phyloP scores from a whole-genome alignment of 352 stramenopile species.

The Plasmopara muralis region DNA sequence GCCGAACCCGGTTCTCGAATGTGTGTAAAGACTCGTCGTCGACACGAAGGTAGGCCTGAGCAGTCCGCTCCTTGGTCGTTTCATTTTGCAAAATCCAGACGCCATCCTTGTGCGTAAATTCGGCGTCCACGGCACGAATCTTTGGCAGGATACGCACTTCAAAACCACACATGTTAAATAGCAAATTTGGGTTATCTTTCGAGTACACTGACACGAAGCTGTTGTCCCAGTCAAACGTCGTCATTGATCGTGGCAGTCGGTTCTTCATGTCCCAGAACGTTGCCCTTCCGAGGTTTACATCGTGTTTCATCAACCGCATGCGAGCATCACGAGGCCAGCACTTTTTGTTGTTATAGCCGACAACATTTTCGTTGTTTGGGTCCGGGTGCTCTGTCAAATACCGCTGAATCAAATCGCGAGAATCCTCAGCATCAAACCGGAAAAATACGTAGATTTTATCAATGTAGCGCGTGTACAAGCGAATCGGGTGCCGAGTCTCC shows the following conservation, averaged over 20 bases:
- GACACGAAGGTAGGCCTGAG: conserved; percentile 95
- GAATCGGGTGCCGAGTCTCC: conserved; percentile 97
- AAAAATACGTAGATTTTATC: conserved; percentile 99
- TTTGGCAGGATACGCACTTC: conserved; percentile 95
- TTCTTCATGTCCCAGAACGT: conserved; percentile 99
- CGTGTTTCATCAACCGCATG: conserved; percentile 99
- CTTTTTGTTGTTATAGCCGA: conserved; percentile 99
- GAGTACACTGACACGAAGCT: conserved; percentile 99
- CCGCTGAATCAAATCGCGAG: conserved; percentile 98
- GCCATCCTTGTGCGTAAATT: conserved; percentile 96
- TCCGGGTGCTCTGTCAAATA: conserved; percentile 99
- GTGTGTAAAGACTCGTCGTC: conserved; percentile 92
- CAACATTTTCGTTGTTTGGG: conserved; percentile 99
- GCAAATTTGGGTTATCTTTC: conserved; percentile 99
- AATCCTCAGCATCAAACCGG: conserved; percentile 97
- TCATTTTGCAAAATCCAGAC: conserved; percentile 99
- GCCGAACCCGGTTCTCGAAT: conserved; percentile 99
- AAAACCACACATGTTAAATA: conserved; percentile 99
- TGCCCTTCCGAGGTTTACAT: conserved; percentile 98
- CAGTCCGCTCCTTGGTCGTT: conserved; percentile 98
- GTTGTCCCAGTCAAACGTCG: conserved; percentile 99
- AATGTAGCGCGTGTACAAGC: conserved; percentile 99
- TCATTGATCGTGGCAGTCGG: conserved; percentile 95
- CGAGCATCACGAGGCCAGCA: conserved; percentile 99
- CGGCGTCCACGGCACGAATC: conserved; percentile 83